phyloP scores from a whole-genome alignment of 441 rosid species.

The Mallotus japonicus region DNA sequence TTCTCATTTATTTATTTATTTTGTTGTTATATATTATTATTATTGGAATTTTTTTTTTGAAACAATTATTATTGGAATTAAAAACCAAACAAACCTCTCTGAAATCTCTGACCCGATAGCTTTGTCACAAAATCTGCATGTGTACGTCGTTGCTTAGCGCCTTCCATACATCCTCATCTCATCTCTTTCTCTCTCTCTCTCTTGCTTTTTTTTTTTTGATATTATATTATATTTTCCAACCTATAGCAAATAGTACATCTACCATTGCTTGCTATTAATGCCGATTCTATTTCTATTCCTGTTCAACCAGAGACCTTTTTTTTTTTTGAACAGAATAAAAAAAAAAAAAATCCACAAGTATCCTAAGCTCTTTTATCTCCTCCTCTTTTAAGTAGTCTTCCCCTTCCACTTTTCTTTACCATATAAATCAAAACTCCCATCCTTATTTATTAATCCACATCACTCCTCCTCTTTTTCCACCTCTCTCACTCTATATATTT shows the following conservation, averaged over 20 bases:
- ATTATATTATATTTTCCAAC: no score
- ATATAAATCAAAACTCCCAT: conserved; percentile 24
- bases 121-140: conserved; percentile 89
- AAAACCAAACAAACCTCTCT: conserved; percentile 42
- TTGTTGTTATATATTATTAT: no score
- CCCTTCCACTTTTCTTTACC: conserved; percentile 28
- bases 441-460: conserved; percentile 6
- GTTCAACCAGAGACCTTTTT: no score
- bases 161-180: conserved; percentile 12
- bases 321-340: no score
- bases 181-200: conserved; percentile 20
- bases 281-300: no score
- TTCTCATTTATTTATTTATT: not conserved
- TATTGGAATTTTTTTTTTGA: no score
- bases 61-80: no score
- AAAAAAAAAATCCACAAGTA: not conserved
- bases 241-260: no score
- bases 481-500: not conserved
- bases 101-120: conserved; percentile 78
- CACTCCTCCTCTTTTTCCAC: not conserved
- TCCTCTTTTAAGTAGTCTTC: not conserved
- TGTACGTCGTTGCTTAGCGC: conserved; percentile 53
- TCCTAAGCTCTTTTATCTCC: conserved; percentile 6
- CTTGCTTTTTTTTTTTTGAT: not conserved
- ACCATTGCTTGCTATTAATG: no score